Evolutionary conservation across 352 stramenopile genomes (phyloP), one percentile per base, ranked within the genome.

Genomic region (Thraustochytrium sp.): DNA sequence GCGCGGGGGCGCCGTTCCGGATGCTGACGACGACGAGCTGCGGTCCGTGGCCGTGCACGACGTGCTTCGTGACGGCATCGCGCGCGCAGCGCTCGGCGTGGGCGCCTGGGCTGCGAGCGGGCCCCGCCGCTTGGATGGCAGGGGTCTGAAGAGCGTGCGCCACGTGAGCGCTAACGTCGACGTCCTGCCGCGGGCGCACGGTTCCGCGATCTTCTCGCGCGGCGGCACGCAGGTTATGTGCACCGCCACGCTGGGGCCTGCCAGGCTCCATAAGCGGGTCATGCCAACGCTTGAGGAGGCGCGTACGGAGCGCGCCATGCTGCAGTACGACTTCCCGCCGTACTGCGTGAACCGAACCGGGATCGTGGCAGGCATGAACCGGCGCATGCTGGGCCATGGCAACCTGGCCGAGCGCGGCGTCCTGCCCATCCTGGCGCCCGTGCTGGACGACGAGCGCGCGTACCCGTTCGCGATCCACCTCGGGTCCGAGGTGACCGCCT

Each of bases 301-400:
- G n/a, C 11, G 29, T 3, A 5, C 9, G 2, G 48, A 72, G 36
- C 55, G 78, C 13, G 95, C 96, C 73, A 98, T 99, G 88, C 89
- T 99, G 78, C 96, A 99, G 88, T 99, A 99, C 84, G 93, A 99
- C 83, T 99, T 99, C 88, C 96, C 96, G 13, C 93, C 95, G 0
- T 99, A 97, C 88, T 97, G 92, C 83, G 95, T 99, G 18, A 98
- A 97, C 55, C 94, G 98, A 76, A 96, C 94, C 23, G 96, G 96
- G 36, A 88, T 92, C 53, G 86, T 95, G 26, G 89, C 89, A 48
- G 92, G 92, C 38, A 87, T 89, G 2, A 96, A 96, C 84, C 89
- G 93, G 77, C 90, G 96, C 85, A 97, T 98, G 93, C 90, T 99
- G 63, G 97, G 93, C 64, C 97, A 99, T 85, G 96, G 97, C 29